Evolutionary conservation across 768 basidiomycete species (phyloP).

Genomic region (Hortiboletus flavorubellus): DNA sequence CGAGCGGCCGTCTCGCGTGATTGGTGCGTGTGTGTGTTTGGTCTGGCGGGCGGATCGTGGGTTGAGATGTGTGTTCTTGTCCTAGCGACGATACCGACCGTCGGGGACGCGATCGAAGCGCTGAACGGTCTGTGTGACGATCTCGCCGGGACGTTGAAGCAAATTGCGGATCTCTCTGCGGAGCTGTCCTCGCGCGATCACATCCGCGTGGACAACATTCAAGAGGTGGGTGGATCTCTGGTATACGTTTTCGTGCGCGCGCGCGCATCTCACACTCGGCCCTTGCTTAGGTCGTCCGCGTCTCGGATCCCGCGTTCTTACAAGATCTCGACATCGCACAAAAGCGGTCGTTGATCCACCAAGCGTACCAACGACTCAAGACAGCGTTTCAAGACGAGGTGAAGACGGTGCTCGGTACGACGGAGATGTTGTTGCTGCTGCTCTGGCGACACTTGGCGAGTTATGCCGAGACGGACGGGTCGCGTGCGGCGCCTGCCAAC

Average conservation of each 20-base stretch:
- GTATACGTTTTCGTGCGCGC: too few species aligned
- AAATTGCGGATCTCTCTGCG: conserved; percentile 62
- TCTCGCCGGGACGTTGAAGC: conserved; percentile 57
- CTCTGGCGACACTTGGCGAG: conserved; percentile 78
- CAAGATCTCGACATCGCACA: conserved; percentile 67
- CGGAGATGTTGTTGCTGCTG: conserved; percentile 77
- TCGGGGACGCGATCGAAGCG: conserved; percentile 70
- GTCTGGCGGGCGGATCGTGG: neutral
- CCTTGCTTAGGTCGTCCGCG: conserved; percentile 41
- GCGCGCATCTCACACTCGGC: too few species aligned
- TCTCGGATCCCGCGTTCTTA: conserved; percentile 53
- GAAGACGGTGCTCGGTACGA: conserved; percentile 54
- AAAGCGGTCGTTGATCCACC: conserved; percentile 61
- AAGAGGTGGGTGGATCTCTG: conserved; percentile 48
- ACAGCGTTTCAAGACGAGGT: conserved; percentile 42
- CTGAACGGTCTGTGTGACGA: conserved; percentile 60
- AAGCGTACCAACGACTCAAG: conserved; percentile 52
- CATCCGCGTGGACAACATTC: conserved; percentile 65
- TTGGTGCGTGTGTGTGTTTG: conserved; percentile 40
- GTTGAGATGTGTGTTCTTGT: neutral
- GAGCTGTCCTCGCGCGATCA: conserved; percentile 74
- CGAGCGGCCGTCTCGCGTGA: conserved; percentile 54
- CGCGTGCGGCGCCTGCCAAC: conserved; percentile 20
- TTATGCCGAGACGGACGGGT: conserved; percentile 43
- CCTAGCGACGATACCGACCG: conserved; percentile 68